Evolutionary conservation across 2,329 filamentous ascomycete genomes (phyloP).

Genomic region (Alternaria postmessia): DNA sequence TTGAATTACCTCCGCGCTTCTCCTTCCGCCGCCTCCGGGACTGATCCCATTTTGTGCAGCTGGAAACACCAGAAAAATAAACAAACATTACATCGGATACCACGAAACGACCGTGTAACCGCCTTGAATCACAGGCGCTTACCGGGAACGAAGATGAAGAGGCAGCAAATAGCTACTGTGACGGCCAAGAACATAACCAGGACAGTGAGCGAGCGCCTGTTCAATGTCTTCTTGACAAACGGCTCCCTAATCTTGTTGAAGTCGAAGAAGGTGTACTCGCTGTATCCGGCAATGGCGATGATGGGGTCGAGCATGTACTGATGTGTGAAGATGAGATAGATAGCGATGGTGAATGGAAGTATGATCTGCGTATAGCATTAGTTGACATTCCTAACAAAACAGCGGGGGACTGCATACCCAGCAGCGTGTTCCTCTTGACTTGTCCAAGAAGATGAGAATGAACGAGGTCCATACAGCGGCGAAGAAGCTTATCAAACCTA

Average conservation of each 20-base stretch:
- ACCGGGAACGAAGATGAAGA: conserved; percentile 96
- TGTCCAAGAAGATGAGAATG: conserved; percentile 88
- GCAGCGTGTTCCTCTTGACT: conserved; percentile 74
- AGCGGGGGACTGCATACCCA: conserved; percentile 71
- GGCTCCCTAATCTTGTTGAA: conserved; percentile 89
- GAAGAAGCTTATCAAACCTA: conserved; percentile 87
- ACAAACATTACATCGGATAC: conserved; percentile 30
- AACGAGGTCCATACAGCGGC: conserved; percentile 94
- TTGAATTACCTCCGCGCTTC: conserved; percentile 15
- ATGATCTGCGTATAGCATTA: conserved; percentile 65
- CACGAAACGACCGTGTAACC: conserved; percentile 6
- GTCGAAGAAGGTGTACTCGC: conserved; percentile 95
- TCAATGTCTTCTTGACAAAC: conserved; percentile 85
- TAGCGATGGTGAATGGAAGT: conserved; percentile 87
- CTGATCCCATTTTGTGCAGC: conserved; percentile 11
- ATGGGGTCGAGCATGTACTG: conserved; percentile 96
- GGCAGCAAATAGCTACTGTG: conserved; percentile 80
- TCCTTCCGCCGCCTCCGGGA: conserved; percentile 5
- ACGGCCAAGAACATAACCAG: conserved; percentile 77
- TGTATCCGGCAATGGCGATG: conserved; percentile 85
- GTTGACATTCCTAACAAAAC: not conserved
- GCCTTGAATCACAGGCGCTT: conserved; percentile 68
- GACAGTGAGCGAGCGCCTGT: conserved; percentile 83
- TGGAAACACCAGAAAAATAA: conserved; percentile 22
- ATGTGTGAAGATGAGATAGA: conserved; percentile 78